A percentile compares a stretch with the other conserved stretches of the same genome.
Conservation (phyloP, 129 eudicot genomes). For the Erigeron canadensis region DNA sequence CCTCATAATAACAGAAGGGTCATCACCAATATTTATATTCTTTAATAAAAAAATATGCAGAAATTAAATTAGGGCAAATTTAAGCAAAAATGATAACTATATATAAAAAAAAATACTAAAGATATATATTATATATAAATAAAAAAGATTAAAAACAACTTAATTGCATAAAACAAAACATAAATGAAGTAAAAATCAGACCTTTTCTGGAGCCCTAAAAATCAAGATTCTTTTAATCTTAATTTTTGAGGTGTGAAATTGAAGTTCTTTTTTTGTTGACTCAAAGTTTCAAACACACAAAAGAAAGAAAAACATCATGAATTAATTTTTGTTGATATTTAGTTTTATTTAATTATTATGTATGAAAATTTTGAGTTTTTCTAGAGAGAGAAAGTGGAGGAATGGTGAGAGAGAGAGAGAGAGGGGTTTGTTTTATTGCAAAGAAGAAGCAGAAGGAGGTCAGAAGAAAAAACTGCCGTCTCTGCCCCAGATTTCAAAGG, state of each 20-base stretch:
- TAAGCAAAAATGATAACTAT: neutral
- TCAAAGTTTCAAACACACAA: conserved; percentile 41
- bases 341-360: too few relatives aligned
- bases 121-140: neutral
- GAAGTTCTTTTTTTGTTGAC: conserved; percentile 53
- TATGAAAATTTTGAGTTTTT: neutral
- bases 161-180: conserved; percentile 16
- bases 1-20: conserved; percentile 17
- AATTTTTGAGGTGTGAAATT: conserved; percentile 59
- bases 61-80: neutral
- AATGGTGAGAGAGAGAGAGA: conserved; percentile 13
- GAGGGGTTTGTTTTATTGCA: conserved; percentile 20
- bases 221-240: conserved; percentile 51
- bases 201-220: conserved; percentile 49
- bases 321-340: too few relatives aligned
- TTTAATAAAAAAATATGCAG: neutral
- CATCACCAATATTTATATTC: neutral
- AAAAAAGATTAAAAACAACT: conserved; percentile 7
- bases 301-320: conserved; percentile 29
- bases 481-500: conserved; percentile 68
- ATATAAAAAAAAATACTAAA: conserved; percentile 11
- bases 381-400: conserved; percentile 25
- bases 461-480: conserved; percentile 71
- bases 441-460: conserved; percentile 36
- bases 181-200: conserved; percentile 33